A percentile compares a stretch with the other conserved stretches of the same genome.
phyloP scores from a whole-genome alignment of 1,284 basidiomycete genomes.

The Ganoderma lingzhi region DNA sequence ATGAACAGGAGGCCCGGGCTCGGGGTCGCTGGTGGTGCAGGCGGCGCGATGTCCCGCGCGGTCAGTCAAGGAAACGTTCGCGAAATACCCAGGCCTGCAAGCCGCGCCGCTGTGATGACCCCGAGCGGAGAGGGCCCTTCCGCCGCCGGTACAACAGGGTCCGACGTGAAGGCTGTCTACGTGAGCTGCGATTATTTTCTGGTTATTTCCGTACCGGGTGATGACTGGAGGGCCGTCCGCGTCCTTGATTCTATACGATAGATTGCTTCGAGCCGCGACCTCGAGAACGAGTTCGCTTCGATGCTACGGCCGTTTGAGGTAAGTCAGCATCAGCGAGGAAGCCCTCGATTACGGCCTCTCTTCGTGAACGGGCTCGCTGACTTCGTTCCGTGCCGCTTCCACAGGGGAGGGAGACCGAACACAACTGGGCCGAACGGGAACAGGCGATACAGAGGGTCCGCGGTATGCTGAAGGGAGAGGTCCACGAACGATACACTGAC shows the following conservation, averaged over 20 bases:
- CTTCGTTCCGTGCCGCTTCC: constrained; percentile 26
- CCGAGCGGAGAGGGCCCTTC: constrained; percentile 48
- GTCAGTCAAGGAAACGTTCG: constrained; percentile 56
- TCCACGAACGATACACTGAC: constrained; percentile 77
- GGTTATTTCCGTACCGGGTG: constrained; percentile 10
- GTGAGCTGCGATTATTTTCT: constrained; percentile 52
- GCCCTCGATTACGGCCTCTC: constrained; percentile 7
- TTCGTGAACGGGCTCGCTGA: constrained; percentile 16
- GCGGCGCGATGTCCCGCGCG: constrained; percentile 49
- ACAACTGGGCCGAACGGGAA: constrained; percentile 94
- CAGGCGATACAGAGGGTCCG: constrained; percentile 82
- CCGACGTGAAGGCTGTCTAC: constrained; percentile 74
- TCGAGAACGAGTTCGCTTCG: constrained; percentile 84
- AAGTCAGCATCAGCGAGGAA: constrained; percentile 28
- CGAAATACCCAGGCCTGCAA: constrained; percentile 60
- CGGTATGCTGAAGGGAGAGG: constrained; percentile 91
- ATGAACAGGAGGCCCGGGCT: constrained; percentile 57
- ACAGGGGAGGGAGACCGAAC: constrained; percentile 94
- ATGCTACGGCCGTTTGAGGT: constrained; percentile 89
- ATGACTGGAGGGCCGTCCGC: constrained; percentile 21
- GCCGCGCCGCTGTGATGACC: constrained; percentile 59
- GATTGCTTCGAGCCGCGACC: constrained; percentile 86
- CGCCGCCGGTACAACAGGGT: constrained; percentile 47
- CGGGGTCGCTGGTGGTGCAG: constrained; percentile 30
- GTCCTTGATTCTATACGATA: constrained; percentile 45